phyloP scores from a whole-genome alignment of 208 protist genomes.

The Crithidia mellificae region DNA sequence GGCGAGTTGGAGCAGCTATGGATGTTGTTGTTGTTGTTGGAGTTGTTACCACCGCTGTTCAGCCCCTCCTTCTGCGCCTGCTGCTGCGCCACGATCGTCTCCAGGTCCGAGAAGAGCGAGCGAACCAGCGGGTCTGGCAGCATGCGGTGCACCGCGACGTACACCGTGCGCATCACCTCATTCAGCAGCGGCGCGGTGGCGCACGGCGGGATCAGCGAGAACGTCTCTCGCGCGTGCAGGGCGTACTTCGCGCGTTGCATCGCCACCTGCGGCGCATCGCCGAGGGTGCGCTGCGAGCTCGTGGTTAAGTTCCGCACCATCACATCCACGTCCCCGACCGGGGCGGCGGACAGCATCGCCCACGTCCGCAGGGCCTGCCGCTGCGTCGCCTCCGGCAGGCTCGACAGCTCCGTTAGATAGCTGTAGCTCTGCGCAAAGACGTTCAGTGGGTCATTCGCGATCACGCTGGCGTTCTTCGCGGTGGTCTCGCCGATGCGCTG shows the following conservation, averaged over 20 bases:
- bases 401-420: slow-evolving; percentile 47
- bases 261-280: slow-evolving; percentile 31
- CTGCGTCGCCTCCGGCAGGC: slow-evolving; percentile 51
- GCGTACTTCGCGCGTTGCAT: slow-evolving; percentile 40
- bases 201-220: slow-evolving; percentile 58
- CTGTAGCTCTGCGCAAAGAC: slow-evolving; percentile 55
- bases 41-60: not conserved
- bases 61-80: slow-evolving; percentile 19
- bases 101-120: slow-evolving; percentile 74
- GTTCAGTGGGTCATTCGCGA: slow-evolving; percentile 69
- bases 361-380: slow-evolving; percentile 72
- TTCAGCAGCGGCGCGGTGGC: slow-evolving; percentile 76
- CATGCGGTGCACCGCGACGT: slow-evolving; percentile 45
- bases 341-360: slow-evolving; percentile 68
- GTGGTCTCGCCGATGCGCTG: slow-evolving; percentile 49
- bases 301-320: slow-evolving; percentile 73
- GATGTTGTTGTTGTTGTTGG: not conserved
- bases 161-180: slow-evolving; percentile 83
- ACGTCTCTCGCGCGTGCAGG: slow-evolving; percentile 27
- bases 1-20: no score
- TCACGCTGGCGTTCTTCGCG: slow-evolving; percentile 32
- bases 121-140: slow-evolving; percentile 69
- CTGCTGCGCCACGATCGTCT: slow-evolving; percentile 11
- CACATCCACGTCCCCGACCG: slow-evolving; percentile 66
- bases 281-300: slow-evolving; percentile 40